Conservation (phyloP, 2,329 filamentous ascomycete species). For the Lecanicillium sp. region DNA sequence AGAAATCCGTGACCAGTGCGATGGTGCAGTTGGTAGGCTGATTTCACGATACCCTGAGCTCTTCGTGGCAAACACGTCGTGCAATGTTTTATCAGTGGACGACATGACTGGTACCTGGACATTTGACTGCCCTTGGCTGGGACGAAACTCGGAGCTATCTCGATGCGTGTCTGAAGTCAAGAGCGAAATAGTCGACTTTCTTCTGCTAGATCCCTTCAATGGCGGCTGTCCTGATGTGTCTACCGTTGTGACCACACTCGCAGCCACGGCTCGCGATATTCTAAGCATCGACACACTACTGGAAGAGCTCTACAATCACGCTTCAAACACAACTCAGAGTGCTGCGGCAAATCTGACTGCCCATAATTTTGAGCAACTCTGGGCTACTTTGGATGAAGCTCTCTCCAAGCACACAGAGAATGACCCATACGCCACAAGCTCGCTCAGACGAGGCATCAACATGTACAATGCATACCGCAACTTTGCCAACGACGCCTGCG, state of each 20-base stretch:
- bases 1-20: constrained; percentile 27
- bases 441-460: constrained; percentile 22
- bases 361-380: constrained; percentile 19
- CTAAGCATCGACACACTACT: constrained; percentile 17
- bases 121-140: constrained; percentile 28
- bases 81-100: constrained; percentile 19
- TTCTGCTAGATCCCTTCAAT: constrained; percentile 25
- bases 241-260: constrained; percentile 25
- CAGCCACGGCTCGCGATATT: constrained; percentile 19
- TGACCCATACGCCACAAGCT: constrained; percentile 13
- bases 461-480: constrained; percentile 21
- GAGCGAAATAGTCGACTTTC: constrained; percentile 22
- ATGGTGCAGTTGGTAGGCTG: constrained; percentile 16
- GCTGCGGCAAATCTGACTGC: constrained; percentile 19
- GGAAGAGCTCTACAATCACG: constrained; percentile 17
- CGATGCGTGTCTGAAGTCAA: constrained; percentile 24
- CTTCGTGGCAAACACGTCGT: constrained; percentile 22
- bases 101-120: constrained; percentile 21
- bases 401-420: constrained; percentile 17
- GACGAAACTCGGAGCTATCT: constrained; percentile 18
- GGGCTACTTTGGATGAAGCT: constrained; percentile 21
- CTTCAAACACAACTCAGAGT: constrained; percentile 12
- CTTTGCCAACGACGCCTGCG: constrained; percentile 25
- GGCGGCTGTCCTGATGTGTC: constrained; percentile 26
- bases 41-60: constrained; percentile 22